Evolutionary conservation across 495 filamentous ascomycete genomes (phyloP), one percentile per base, ranked within the genome.

Genomic region (Collariella sp.): DNA sequence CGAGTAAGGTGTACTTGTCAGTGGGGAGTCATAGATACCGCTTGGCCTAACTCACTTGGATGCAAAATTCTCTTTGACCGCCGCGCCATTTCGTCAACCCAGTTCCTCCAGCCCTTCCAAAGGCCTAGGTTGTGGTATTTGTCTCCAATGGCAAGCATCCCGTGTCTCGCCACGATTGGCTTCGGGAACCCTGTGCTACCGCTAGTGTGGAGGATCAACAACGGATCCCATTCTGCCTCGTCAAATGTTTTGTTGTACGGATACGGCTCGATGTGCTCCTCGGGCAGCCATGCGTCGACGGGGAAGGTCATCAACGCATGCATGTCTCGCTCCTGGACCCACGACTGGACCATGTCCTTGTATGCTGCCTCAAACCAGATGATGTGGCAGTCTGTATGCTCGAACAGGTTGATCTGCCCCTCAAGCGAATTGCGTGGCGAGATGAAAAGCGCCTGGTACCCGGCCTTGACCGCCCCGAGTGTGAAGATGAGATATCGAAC

Each of bases 141-240:
- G 47, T 83, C 81, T 0, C 66, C 39, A 0, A 75, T 63, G 7
- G 68, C 70, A 5, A 80, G 13, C 55, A 73, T 74, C 22, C 76
- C 79, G 7, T 81, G 70, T 2, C 64, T 72, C 20, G 70, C 60
- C 7, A 71, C 56, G 5, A 85, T 69, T 1, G 76, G 76, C 61
- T 83, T 84, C 0, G 81, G 76, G 12, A 75, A 54, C 2, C 75
- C 82, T 3, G 81, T 83, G 35, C 78, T 79, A 16, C 82, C 82
- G 16, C 79, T 83, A 7, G 82, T 83, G 56, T 85, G 83, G 12
- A 84, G 59, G 11, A 82, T 63, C 5, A 75, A 29, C 1, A 72
- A 54, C 0, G 72, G 73, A 1, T 80, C 72, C 63, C 77, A 71
- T 50, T 70, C 60, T 3, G 66, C 72, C 51, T 74, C 58, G 20